phyloP scores from a whole-genome alignment of 805 yeast genomes.

The Starmerella bacillaris region DNA sequence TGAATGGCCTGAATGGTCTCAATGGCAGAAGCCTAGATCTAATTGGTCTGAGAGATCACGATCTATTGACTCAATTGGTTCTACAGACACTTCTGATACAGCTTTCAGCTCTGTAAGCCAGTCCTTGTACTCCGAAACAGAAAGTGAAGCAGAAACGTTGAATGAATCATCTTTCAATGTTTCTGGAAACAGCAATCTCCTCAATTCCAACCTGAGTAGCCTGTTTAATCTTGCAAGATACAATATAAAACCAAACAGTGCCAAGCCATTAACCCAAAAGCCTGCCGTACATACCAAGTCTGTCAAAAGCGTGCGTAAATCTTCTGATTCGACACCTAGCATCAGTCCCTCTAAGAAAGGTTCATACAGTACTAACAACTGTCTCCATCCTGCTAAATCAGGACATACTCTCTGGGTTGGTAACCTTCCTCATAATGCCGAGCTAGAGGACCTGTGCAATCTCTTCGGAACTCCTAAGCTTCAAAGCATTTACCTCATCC shows the following conservation, averaged over 20 bases:
- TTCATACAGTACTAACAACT: slow-evolving; percentile 1
- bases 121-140: no score
- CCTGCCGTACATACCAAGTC: neutral
- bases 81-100: no score
- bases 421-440: slow-evolving; percentile 24
- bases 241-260: no score
- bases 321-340: neutral
- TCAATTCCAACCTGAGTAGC: no score
- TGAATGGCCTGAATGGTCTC: slow-evolving; percentile 4
- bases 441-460: slow-evolving; percentile 22
- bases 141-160: no score
- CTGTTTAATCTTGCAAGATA: no score
- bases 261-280: no score
- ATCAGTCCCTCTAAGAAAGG: neutral
- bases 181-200: no score
- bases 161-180: no score
- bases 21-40: slow-evolving; percentile 1
- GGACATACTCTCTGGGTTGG: slow-evolving; percentile 33
- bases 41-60: neutral
- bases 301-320: neutral
- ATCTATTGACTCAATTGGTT: no score
- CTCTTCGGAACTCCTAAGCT: slow-evolving; percentile 25
- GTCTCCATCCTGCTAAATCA: slow-evolving; percentile 21
- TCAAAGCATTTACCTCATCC: slow-evolving; percentile 25
- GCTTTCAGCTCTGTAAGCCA: no score